Evolutionary conservation across 2,329 filamentous ascomycete species (phyloP), one percentile per base, ranked within the genome.

Genomic region (Aureobasidium zeae): DNA sequence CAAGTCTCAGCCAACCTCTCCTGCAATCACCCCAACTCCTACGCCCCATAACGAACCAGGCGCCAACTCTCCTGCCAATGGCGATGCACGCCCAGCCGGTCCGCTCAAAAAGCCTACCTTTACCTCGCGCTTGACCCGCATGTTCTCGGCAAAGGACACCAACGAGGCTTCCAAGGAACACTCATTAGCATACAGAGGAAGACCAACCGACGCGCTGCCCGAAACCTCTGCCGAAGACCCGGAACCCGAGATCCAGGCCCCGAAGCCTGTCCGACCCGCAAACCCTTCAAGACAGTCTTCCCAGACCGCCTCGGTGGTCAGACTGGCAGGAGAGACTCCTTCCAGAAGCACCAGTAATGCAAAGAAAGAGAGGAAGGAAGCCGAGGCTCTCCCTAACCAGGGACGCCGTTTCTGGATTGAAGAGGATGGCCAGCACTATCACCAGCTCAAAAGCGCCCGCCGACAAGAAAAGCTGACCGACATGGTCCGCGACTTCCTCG

Each of bases 401-500:
- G 50, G 17, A 45, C 50, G 24, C 52, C 63, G 77, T 26, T 83
- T 80, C 58, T 77, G 77, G 62, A 49, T 70, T 16, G 66, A 72
- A 36, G 66, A 75, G 2, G 74, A 81, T 50, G 84, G 85, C 51
- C 75, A 79, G 25, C 91, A 98, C 57, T 81, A 84, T 56, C 91
- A 98, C 61, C 78, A 86, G 55, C 77, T 98, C 51, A 91, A 86
- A 66, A 88, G 85, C 49, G 84, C 85, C 48, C 86, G 86, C 60
- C 78, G 91, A 46, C 89, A 98, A 63, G 89, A 98, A 65, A 96
- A 95, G 66, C 72, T 98, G 45, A 82, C 84, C 15, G 87, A 93
- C 62, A 85, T 96, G 78, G 82, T 94, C 64, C 83, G 87, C 53
- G 81, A 82, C 53, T 76, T 95, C 54, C 74, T 96, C 42, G 70